Evolutionary conservation across 1,284 basidiomycete genomes (phyloP).

Genomic region (Ceratobasidium sp.): DNA sequence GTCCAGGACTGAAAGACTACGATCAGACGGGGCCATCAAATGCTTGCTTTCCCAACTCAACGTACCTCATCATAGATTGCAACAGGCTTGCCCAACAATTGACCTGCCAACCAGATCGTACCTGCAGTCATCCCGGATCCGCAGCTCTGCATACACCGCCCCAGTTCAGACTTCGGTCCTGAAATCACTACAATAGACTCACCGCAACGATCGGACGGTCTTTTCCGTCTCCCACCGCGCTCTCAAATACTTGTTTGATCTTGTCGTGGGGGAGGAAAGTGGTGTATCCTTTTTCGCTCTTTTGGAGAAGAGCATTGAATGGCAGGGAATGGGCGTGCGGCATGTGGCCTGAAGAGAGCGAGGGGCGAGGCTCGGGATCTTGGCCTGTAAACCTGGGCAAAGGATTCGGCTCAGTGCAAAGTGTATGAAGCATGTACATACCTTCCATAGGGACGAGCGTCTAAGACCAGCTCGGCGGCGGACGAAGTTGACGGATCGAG

Average conservation of each 20-base stretch:
- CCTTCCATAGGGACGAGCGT: constrained; percentile 85
- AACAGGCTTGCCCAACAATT: constrained; percentile 50
- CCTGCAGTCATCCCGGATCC: constrained; percentile 98
- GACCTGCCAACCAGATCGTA: constrained; percentile 82
- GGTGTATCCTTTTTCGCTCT: constrained; percentile 65
- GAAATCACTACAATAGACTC: constrained; percentile 46
- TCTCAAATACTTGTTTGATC: constrained; percentile 68
- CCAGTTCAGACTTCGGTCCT: constrained; percentile 61
- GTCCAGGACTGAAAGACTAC: constrained; percentile 74
- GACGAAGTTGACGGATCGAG: constrained; percentile 60
- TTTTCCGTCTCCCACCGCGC: constrained; percentile 63
- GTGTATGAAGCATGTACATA: constrained; percentile 53
- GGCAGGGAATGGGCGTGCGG: constrained; percentile 88
- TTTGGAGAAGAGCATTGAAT: constrained; percentile 80
- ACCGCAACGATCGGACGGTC: constrained; percentile 23
- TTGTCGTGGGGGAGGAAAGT: constrained; percentile 68
- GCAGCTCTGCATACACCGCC: constrained; percentile 76
- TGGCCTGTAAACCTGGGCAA: constrained; percentile 74
- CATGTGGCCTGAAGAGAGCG: constrained; percentile 92
- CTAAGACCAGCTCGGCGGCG: constrained; percentile 79
- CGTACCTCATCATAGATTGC: constrained; percentile 57
- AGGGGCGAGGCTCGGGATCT: constrained; percentile 89
- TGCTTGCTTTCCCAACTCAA: neutral
- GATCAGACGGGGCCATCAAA: constrained; percentile 22
- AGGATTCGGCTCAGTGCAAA: neutral